Evolutionary conservation across 1,139 yeast genomes (phyloP), one percentile per base, ranked within the genome.

Genomic region (Lipomyces yarrowii): DNA sequence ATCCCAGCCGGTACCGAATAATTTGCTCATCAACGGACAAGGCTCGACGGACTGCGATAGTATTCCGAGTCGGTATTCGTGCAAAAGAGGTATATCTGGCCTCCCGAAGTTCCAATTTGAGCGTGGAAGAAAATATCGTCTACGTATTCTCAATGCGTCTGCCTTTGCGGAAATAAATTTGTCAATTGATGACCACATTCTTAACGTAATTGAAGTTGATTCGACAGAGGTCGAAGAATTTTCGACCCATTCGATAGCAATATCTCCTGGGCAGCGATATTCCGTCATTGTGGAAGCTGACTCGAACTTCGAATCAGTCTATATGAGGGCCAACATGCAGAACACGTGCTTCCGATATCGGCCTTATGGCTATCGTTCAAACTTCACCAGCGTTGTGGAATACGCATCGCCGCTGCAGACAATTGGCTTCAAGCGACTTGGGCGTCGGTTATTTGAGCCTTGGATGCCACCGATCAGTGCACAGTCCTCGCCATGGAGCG

Each of bases 121-220:
- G 13, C 56, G 61, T 4, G 70, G 69, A 48, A 70, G 65, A 46
- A 61, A 56, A 7, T 71, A 74, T 61, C 71, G 77, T 18, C 60
- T 77, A 37, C 69, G 79, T 7, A 57, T 77, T 7, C 71, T 77
- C 58, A 77, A 77, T 57, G 74, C 76, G 0, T 73, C 76, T 1
- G 74, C 76, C 0, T 70, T 74, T 62, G 72, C 79, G 1, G 73
- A 73, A 8, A 71, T 75, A 52, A 67, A 67, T 23, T 65, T 77
- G 33, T 69, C 75, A 15, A 70, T 77, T 18, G 78, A 74, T 56
- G 68, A 62, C 21, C 69, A 64, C 52, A 53, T 32, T 6, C 75
- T 89, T 75, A 84, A 86, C 1, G 86, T 90, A 46, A 87, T 90
- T 65, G 96, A 89, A 72, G 83, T 86, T 59, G 91, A 87, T 75